phyloP scores from a whole-genome alignment of 2,329 filamentous ascomycete genomes.

The Hypomyces perniciosus region DNA sequence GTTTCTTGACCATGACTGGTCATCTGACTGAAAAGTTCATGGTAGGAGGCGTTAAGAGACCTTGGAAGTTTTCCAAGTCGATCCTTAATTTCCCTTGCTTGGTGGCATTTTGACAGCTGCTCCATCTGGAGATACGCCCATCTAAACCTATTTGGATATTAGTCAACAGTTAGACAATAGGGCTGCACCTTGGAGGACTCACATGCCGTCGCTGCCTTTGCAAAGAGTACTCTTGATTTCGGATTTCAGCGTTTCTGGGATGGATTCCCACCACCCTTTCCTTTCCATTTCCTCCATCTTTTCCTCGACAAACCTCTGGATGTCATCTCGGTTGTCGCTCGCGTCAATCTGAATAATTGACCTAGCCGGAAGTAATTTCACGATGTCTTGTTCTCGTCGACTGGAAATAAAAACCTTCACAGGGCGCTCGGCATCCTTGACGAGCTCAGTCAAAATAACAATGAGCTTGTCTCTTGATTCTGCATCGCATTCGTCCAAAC shows the following conservation, averaged over 20 bases:
- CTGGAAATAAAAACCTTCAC: neutral
- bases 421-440: neutral
- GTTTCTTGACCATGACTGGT: neutral
- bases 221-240: neutral
- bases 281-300: neutral
- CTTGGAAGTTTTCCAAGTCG: slow-evolving; percentile 5
- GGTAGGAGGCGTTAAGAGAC: neutral
- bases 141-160: neutral
- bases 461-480: neutral
- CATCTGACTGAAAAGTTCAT: neutral
- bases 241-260: neutral
- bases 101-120: neutral
- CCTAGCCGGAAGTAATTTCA: neutral
- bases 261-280: neutral
- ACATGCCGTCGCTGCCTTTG: slow-evolving; percentile 1
- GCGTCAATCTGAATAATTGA: neutral
- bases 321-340: neutral
- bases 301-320: neutral
- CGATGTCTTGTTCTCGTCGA: slow-evolving; percentile 3
- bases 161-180: neutral
- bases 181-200: neutral
- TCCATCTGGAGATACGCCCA: slow-evolving; percentile 4
- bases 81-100: neutral
- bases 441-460: neutral
- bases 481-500: slow-evolving; percentile 3